phyloP scores from a whole-genome alignment of 2,329 filamentous ascomycete genomes.

The Apiospora hydei region DNA sequence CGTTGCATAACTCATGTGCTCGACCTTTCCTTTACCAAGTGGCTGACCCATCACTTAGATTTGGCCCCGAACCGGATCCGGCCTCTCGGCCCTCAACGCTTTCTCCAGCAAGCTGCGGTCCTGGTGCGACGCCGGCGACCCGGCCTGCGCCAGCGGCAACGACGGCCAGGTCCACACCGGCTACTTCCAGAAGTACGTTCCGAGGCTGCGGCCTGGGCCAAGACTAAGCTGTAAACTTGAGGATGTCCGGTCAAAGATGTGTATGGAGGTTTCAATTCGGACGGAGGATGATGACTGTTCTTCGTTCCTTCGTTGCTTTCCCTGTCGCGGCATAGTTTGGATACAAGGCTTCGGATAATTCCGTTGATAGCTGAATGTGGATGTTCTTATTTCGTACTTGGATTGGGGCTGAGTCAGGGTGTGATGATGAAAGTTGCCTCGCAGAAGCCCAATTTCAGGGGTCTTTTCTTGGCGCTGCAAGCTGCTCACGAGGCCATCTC shows the following conservation, averaged over 20 bases:
- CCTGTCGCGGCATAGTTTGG: too few relatives aligned
- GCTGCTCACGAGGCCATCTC: background rate
- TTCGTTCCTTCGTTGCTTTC: too few relatives aligned
- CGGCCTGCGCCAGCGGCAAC: constrained; percentile 22
- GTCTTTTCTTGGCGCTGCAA: background rate
- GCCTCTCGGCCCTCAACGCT: constrained; percentile 15
- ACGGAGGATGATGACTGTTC: too few relatives aligned
- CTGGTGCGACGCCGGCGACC: constrained; percentile 25
- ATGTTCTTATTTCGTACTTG: background rate
- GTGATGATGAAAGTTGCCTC: background rate
- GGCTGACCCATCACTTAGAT: constrained; percentile 24
- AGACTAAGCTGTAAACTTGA: constrained; percentile 16
- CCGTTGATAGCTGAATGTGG: background rate
- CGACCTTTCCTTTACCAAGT: too few relatives aligned
- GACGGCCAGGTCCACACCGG: background rate
- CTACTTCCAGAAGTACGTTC: constrained; percentile 20
- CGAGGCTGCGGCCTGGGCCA: constrained; percentile 15
- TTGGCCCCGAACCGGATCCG: constrained; percentile 20
- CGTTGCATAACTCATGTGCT: too few relatives aligned
- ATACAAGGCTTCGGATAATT: background rate
- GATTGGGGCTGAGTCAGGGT: background rate
- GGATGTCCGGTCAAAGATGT: background rate
- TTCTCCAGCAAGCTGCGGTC: constrained; percentile 20
- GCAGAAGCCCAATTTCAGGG: background rate
- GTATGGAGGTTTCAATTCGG: background rate